Percentiles rank a stretch among this genome's conserved stretches.
These are phyloP conservation scores for Hypericum androsaemum DNA, from an alignment of 345 rosid species.

Conservation along the genomic window DNA sequence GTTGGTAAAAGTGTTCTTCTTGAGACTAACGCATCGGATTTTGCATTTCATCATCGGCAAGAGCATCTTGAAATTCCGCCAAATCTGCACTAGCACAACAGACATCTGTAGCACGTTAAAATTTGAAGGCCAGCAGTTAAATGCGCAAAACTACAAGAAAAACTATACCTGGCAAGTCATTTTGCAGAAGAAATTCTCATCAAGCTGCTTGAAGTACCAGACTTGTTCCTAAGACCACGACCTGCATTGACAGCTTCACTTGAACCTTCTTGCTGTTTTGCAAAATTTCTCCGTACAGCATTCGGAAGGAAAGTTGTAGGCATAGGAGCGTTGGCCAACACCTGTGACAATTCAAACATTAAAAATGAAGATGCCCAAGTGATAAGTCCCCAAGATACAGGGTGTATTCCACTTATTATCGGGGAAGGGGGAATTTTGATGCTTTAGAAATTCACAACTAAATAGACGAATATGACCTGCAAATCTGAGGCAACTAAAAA, in stretches of 20 bases:
- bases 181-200: slow-evolving; percentile 27
- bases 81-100: slow-evolving; percentile 6
- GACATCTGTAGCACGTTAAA: no score
- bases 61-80: slow-evolving; percentile 5
- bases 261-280: slow-evolving; percentile 16
- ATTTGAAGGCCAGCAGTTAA: no score
- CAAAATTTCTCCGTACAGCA: slow-evolving; percentile 15
- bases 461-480: no score
- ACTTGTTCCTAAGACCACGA: slow-evolving; percentile 17
- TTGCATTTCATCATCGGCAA: slow-evolving; percentile 1
- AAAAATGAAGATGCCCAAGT: background rate
- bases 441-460: no score
- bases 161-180: slow-evolving; percentile 4
- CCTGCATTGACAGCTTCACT: slow-evolving; percentile 16
- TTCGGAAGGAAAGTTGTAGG: slow-evolving; percentile 19
- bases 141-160: background rate
- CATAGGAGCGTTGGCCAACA: slow-evolving; percentile 13
- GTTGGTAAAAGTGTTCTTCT: slow-evolving; percentile 20
- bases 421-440: no score
- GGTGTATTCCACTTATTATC: no score
- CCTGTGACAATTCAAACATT: slow-evolving; percentile 17
- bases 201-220: slow-evolving; percentile 28
- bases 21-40: slow-evolving; percentile 7
- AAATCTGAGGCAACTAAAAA: background rate
- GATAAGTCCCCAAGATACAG: background rate